Evolutionary conservation across 257 asterid genomes (phyloP), one percentile per base, ranked within the genome.

Genomic region (Verbascum thapsus): DNA sequence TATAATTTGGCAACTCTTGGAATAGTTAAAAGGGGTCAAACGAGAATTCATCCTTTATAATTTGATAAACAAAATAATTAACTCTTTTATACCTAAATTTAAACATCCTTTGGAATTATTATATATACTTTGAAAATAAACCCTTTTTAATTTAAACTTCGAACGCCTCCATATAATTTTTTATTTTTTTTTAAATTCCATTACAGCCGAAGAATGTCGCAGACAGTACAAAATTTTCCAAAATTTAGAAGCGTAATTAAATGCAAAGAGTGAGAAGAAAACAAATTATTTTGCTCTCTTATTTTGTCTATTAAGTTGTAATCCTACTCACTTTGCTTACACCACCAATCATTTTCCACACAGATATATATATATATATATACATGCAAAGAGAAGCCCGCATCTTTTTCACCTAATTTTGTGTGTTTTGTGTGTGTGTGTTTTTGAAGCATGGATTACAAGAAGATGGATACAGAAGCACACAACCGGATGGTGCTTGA

Each of bases 401-500:
- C 18, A 23, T 39, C 20, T 23, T 37, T 63, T 64, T 18, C 60
- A 47, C 61, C 70, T 58, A 58, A 67, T 38, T 63, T 30, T 18
- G 40, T 55, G 66, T 45, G 44, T 58, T 19, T n/a, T n/a, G n/a
- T 35, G 47, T 62, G 35, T 44, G 64, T 43, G 53, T 59, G 32
- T 26, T 44, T 47, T 54, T 41, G 48, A 37, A 73, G 73, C 39
- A 60, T 77, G 74, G 79, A 72, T 66, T 61, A 53, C 52, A 41
- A 15, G 67, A 63, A 32, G 43, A 18, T 72, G 41, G 81, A 72
- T 58, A 58, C 77, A 10, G 68, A 61, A 30, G 22, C 61, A 35
- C 85, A 75, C 58, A 56, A 69, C 50, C 38, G 41, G 44, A 12
- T 72, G 72, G 55, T 66, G 73, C 51, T 66, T 32, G 53, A 52